These are phyloP conservation scores for Clarireedia paspali DNA, from an alignment of 2,329 filamentous ascomycete species.

Conservation along the genomic window DNA sequence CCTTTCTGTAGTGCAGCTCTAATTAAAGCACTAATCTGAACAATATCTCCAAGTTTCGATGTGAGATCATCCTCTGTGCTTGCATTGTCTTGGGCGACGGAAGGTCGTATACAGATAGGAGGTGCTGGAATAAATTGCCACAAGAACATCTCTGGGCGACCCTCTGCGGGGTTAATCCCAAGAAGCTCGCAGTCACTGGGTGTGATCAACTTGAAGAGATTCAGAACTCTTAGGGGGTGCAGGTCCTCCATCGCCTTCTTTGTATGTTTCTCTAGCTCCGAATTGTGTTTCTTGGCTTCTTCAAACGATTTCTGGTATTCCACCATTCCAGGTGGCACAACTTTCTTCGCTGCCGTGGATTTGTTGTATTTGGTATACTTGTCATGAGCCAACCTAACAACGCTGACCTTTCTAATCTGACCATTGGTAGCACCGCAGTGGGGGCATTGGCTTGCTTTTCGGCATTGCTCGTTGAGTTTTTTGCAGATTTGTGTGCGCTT, in stretches of 20 bases:
- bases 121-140: constrained; percentile 96
- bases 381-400: constrained; percentile 92
- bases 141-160: constrained; percentile 90
- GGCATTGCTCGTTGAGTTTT: constrained; percentile 80
- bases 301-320: constrained; percentile 81
- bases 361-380: constrained; percentile 84
- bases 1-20: constrained; percentile 76
- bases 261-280: constrained; percentile 83
- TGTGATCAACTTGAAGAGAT: constrained; percentile 83
- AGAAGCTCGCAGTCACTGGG: constrained; percentile 84
- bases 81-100: constrained; percentile 84
- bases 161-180: constrained; percentile 78
- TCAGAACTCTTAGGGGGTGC: constrained; percentile 80
- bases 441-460: constrained; percentile 76
- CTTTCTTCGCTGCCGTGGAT: constrained; percentile 79
- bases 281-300: constrained; percentile 67
- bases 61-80: constrained; percentile 97
- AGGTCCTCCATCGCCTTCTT: constrained; percentile 92
- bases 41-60: constrained; percentile 92
- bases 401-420: constrained; percentile 81
- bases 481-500: constrained; percentile 78
- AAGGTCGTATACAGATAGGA: constrained; percentile 88
- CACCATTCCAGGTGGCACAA: constrained; percentile 71
- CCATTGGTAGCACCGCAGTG: constrained; percentile 80
- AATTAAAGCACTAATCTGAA: constrained; percentile 84